These are phyloP conservation scores for Nicotiana paniculata DNA, from an alignment of 257 asterid species.

Conservation along the genomic window DNA sequence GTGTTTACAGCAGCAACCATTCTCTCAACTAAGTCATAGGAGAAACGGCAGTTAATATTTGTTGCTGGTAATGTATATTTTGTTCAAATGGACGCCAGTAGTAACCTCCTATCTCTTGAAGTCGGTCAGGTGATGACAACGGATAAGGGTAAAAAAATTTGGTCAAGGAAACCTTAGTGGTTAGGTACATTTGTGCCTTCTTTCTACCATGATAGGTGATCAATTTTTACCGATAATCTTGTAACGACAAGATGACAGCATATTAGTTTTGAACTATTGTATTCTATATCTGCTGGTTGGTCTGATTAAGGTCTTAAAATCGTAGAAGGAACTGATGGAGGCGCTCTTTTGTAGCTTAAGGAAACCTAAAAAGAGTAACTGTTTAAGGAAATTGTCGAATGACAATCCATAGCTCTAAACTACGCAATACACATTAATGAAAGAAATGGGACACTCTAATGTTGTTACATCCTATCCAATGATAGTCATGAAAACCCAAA, in stretches of 20 bases:
- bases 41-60: background rate
- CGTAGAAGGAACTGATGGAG: background rate
- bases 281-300: background rate
- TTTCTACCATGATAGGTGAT: background rate
- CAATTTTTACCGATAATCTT: background rate
- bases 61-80: background rate
- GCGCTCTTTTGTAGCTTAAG: background rate
- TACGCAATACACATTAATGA: background rate
- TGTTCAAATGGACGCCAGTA: background rate
- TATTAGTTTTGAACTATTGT: background rate
- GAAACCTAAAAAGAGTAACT: background rate
- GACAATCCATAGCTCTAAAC: background rate
- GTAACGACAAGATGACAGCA: background rate
- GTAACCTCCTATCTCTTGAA: background rate
- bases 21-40: slow-evolving; percentile 36
- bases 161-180: background rate
- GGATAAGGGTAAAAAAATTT: background rate
- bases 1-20: slow-evolving; percentile 64
- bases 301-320: background rate
- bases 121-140: background rate
- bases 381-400: background rate
- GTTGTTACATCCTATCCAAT: background rate
- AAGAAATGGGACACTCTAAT: background rate
- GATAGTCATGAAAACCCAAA: background rate
- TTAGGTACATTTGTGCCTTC: background rate